Evolutionary conservation across 176 grass and related monocot genomes (phyloP), one percentile per base, ranked within the genome.

Genomic region (Aegilops speltoides): DNA sequence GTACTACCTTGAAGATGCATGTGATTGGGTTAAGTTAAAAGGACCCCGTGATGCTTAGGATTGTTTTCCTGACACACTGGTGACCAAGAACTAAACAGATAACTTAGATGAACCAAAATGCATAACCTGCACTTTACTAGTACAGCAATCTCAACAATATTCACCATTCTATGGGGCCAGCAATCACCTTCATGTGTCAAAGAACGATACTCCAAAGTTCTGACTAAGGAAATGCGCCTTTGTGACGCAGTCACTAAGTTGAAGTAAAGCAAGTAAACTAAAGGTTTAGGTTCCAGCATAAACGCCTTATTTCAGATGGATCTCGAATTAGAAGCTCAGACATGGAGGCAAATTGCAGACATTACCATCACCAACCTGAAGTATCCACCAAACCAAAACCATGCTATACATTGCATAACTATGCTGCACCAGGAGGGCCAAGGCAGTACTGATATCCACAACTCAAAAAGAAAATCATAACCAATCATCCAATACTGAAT

Each of bases 1-100:
- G 54, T 59, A 59, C 54, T 66, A 63, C 33, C 20, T 40, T 79
- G 23, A 69, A 68, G 26, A 82, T 82, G 78, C 78, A 66, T 80
- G 38, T 22, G 28, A 80, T 66, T 59, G 24, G 40, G 78, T 64
- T 79, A 64, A 63, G 12, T n/a, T 40, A 26, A 64, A 62, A 41
- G 36, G 36, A 43, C 1, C 34, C 8, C 59, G 10, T 64, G 59
- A 82, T 48, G 25, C 64, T 34, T n/a, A 52, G 19, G 17, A 69
- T 28, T 68, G 9, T 69, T 68, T 65, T 31, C 43, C 6, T 26
- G 65, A 12, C 14, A 67, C 24, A 29, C 14, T 24, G 79, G n/a
- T 69, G 43, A 82, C 50, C 43, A 29, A 82, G 10, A 69, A 46
- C 26, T 68, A 68, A 24, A 14, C 54, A 59, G 71, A 46, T 73